Evolutionary conservation across 2,329 filamentous ascomycete species (phyloP), one percentile per base, ranked within the genome.

Genomic region (Sclerotinia subarctica): DNA sequence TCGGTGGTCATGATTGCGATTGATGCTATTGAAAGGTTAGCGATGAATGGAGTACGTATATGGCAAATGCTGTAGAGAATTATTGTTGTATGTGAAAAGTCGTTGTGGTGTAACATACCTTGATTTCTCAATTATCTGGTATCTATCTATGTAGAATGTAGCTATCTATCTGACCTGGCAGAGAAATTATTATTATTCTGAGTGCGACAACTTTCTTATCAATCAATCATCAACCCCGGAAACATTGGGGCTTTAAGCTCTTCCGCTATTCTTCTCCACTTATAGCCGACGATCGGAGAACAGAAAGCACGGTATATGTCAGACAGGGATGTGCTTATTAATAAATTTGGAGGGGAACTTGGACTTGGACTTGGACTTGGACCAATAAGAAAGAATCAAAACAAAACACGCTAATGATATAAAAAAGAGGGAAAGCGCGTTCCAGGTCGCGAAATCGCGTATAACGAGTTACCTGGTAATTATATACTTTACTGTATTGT

Each of bases 1-100:
- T 89, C 80, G 72, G 83, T 78, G 72, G 88, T 84, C 88, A 90
- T 91, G 75, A 76, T 84, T 82, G 77, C 76, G 73, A 63, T 71
- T 51, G 49, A 60, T 3, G 17, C 64, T 66, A 51, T 51, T 4
- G 32, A 51, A 38, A 32, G 3, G n/a, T 44, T 24, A 42, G 38
- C 51, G 11, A 58, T 24, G 19, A 17, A 26, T 47, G 51, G 21
- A 11, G 10, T 26, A 11, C 6, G 35, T 19, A n/a, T n/a, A n/a
- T n/a, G n/a, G n/a, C n/a, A 24, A n/a, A 17, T 42, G 26, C 2
- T 26, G 29, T 15, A 24, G 11, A 51, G 24, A 21, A 2, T 19
- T 5, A 11, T 35, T 38, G 0, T 7, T 26, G 11, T 51, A 26
- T 24, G 0, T 24, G 29, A 51, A 19, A n/a, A 19, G 59, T 38